These are phyloP conservation scores for Colletotrichum phormii DNA, from an alignment of 2,329 filamentous ascomycete species.

Conservation along the genomic window DNA sequence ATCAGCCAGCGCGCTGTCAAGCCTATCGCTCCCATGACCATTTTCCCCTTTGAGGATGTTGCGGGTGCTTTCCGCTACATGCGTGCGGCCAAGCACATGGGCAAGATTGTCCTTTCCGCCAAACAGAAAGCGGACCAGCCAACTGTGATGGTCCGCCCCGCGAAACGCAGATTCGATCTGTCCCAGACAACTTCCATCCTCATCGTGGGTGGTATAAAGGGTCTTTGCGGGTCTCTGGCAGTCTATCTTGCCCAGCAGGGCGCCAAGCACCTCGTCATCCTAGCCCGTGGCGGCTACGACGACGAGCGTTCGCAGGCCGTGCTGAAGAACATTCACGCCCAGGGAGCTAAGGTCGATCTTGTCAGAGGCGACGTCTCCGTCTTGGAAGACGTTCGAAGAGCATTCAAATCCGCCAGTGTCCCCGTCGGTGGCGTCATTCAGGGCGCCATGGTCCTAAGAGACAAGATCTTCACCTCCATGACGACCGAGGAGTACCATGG, in stretches of 20 bases:
- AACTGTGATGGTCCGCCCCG: not conserved
- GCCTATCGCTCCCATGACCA: not conserved
- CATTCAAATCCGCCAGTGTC: constrained; percentile 26
- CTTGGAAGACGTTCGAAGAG: constrained; percentile 16
- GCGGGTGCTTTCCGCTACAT: constrained; percentile 53
- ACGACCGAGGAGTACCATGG: constrained; percentile 44
- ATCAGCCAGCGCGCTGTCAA: not conserved
- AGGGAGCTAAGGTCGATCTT: constrained; percentile 37
- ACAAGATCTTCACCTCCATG: constrained; percentile 46
- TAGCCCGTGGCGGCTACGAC: constrained; percentile 44
- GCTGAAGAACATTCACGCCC: constrained; percentile 31
- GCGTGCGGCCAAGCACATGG: constrained; percentile 56
- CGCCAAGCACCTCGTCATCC: constrained; percentile 45
- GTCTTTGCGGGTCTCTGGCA: constrained; percentile 49
- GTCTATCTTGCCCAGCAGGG: constrained; percentile 47
- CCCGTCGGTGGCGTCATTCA: constrained; percentile 43
- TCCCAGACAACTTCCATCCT: constrained; percentile 44
- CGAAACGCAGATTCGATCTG: not conserved
- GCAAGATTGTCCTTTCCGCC: constrained; percentile 51
- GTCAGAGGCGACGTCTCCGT: constrained; percentile 38
- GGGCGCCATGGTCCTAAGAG: constrained; percentile 45
- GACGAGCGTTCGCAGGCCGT: constrained; percentile 44
- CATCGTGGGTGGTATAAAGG: constrained; percentile 51
- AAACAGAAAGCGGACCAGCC: not conserved
- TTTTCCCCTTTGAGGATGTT: constrained; percentile 26